phyloP scores from a whole-genome alignment of 306 rosid genomes.

The Mimosa pudica region DNA sequence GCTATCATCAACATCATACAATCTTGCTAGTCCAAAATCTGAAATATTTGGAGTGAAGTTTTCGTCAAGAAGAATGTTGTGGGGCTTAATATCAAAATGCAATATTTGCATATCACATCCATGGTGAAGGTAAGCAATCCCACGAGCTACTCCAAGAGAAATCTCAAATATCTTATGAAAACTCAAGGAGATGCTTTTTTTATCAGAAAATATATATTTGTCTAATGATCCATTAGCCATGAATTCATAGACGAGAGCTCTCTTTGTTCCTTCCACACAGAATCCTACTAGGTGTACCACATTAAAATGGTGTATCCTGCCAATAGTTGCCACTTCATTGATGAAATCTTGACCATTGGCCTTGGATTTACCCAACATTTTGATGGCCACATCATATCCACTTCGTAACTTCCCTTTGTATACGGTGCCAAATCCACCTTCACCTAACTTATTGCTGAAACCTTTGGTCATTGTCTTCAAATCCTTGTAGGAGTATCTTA shows the following conservation, averaged over 20 bases:
- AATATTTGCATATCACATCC: background rate
- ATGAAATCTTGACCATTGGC: slow-evolving; percentile 45
- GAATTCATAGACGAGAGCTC: slow-evolving; percentile 20
- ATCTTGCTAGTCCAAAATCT: background rate
- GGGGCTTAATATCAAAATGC: background rate
- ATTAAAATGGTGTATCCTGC: background rate
- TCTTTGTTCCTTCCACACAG: slow-evolving; percentile 30
- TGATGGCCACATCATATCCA: slow-evolving; percentile 29
- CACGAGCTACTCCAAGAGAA: background rate
- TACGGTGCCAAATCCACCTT: slow-evolving; percentile 36
- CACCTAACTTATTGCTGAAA: slow-evolving; percentile 36
- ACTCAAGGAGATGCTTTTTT: too few relatives aligned
- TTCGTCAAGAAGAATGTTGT: background rate
- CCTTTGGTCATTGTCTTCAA: slow-evolving; percentile 40
- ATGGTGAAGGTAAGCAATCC: background rate
- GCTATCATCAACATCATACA: too few relatives aligned
- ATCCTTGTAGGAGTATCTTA: slow-evolving; percentile 37
- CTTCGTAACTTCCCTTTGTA: slow-evolving; percentile 30
- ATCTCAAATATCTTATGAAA: too few relatives aligned
- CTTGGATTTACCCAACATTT: slow-evolving; percentile 23
- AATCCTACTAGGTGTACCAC: background rate
- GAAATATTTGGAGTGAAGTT: too few relatives aligned
- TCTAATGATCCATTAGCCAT: background rate
- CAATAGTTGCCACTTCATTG: background rate
- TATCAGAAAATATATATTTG: too few relatives aligned